Evolutionary conservation across 805 yeast species (phyloP).

Genomic region (Candida corydali): DNA sequence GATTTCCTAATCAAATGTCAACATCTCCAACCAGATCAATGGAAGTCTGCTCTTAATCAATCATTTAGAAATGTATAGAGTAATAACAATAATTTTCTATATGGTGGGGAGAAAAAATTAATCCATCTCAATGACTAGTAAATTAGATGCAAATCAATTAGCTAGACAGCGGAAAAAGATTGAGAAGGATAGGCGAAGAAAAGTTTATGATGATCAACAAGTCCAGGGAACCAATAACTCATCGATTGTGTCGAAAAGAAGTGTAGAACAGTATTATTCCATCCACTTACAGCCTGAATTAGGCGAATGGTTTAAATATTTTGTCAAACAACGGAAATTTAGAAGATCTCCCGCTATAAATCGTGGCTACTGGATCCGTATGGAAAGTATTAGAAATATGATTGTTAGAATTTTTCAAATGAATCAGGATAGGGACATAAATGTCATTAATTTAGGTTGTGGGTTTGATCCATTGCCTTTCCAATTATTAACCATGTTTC

Average conservation of each 20-base stretch:
- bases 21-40: slow-evolving; percentile 14
- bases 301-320: slow-evolving; percentile 55
- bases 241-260: slow-evolving; percentile 76
- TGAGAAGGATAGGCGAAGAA: slow-evolving; percentile 44
- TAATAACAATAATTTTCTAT: neutral
- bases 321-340: slow-evolving; percentile 56
- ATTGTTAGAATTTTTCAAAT: slow-evolving; percentile 42
- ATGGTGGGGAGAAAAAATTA: slow-evolving; percentile 1
- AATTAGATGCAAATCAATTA: slow-evolving; percentile 13
- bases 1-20: slow-evolving; percentile 43
- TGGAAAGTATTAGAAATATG: slow-evolving; percentile 60
- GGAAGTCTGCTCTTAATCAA: slow-evolving; percentile 24
- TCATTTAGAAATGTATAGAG: slow-evolving; percentile 20
- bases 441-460: slow-evolving; percentile 70
- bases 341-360: slow-evolving; percentile 78
- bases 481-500: slow-evolving; percentile 33
- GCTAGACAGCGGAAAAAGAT: slow-evolving; percentile 28
- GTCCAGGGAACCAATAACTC: slow-evolving; percentile 85
- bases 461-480: slow-evolving; percentile 55
- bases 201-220: slow-evolving; percentile 55
- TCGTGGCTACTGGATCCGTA: slow-evolving; percentile 78
- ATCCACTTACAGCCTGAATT: slow-evolving; percentile 27
- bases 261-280: slow-evolving; percentile 64
- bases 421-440: slow-evolving; percentile 17
- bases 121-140: neutral